Evolutionary conservation across 306 rosid species (phyloP), one percentile per base, ranked within the genome.

Genomic region (Rosa persica): DNA sequence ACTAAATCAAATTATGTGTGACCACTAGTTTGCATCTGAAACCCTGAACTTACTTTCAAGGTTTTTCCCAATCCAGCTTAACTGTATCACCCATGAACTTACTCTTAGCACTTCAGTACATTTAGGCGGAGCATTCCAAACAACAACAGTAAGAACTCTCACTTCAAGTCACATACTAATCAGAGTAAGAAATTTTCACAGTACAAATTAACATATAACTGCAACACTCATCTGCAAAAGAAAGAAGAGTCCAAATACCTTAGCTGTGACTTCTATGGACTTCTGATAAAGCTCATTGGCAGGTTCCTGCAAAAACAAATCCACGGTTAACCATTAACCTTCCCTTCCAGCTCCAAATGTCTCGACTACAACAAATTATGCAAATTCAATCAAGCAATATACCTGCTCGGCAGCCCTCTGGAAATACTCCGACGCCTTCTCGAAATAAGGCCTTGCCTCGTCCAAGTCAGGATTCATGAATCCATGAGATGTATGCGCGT

Each of bases 401-500:
- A 73, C 97, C 98, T 78, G 86, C 19, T 87, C 85, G 3, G 83
- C 81, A 1, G 97, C 97, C 70, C 82, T 88, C 78, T 89, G 88
- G 48, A 88, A 93, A 87, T 64, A 88, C 66, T 83, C 85, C 4
- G 51, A 51, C 1, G 98, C 98, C 84, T 82, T 87, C 47, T 86
- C 93, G 62, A 91, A 88, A 83, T 81, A 78, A 80, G 72, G 82
- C 76, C 78, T 81, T 39, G 98, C 98, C 75, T 86, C 98, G 11
- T 70, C 78, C 12, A 79, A 4, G 61, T 91, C 87, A 11, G 95
- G 92, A 72, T 87, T 91, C 73, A 91, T 71, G 82, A 91, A 91
- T 1, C 84, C 98, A 44, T 65, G 73, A 27, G 97, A 87, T 0
- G 90, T 91, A 71, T 81, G 74, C 13, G 89, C 97, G 27, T 93